Base-by-base conservation (phyloP, 2,329 filamentous ascomycete species). In the Paraphaeosphaeria sporulosa region DNA sequence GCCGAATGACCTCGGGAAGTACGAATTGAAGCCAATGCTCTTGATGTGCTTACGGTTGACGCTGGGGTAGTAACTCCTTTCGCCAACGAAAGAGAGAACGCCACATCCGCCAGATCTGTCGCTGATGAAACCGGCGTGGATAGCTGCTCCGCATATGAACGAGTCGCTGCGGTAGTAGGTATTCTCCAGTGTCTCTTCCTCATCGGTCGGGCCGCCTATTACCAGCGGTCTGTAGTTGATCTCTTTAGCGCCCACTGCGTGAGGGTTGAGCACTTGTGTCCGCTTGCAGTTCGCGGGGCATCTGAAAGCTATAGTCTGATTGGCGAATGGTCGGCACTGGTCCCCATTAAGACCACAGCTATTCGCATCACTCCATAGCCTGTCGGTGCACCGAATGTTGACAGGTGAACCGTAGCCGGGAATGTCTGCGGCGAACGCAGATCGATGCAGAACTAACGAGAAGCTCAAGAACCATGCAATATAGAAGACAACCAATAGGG, bases 141-240 rank as follows among this genome's bases (percentile, higher is more conserved):
- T 91, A 36, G 93, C 93, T 13, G 93, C 85, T 60, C 88, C 89
- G 73, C 93, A 97, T 57, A 97, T 89, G 78, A 92, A 96, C 15
- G 92, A 96, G 77, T 97, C 93, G 10, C 91, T 93, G 19, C 95
- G 90, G 76, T 98, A 98, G 23, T 91, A 82, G 0, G 89, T 85
- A 57, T 79, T 78, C 10, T 76, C 71, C 3, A 81, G 68, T 5
- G 76, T 74, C 30, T 72, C 67, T 5, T 78, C 71, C 23, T 79
- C 75, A 27, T 77, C 72, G 4, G 79, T 75, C 2, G 81, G 80
- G 1, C 86, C 86, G 27, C 86, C 86, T 40, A 88, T 76, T 1
- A 88, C 84, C 3, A 87, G 72, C 8, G 79, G 81, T 43, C 79
- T 79, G 65, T 87, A 88, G 58, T 84, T 85, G 42, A 85, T 75